Evolutionary conservation across 2,329 filamentous ascomycete species (phyloP).

Genomic region (Scleromitrula shiraiana): DNA sequence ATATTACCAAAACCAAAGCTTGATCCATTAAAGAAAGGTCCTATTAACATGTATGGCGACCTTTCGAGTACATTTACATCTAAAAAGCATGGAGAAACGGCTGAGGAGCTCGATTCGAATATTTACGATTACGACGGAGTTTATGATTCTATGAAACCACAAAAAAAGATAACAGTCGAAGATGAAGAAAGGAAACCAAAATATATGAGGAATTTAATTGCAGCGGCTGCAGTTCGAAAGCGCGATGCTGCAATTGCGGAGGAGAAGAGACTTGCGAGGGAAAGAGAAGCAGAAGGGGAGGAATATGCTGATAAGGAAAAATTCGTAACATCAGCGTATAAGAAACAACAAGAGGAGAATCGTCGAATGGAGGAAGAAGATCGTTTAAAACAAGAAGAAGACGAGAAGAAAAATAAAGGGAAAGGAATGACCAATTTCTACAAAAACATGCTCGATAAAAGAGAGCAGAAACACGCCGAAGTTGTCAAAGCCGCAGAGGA

Average conservation of each 20-base stretch:
- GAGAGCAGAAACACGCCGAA: constrained; percentile 62
- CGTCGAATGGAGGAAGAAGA: constrained; percentile 64
- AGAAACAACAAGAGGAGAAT: constrained; percentile 72
- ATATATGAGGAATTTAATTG: constrained; percentile 69
- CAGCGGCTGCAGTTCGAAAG: constrained; percentile 67
- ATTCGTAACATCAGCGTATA: constrained; percentile 79
- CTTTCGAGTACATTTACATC: constrained; percentile 58
- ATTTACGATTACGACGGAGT: constrained; percentile 83
- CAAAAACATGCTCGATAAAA: constrained; percentile 61
- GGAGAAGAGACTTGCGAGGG: constrained; percentile 70
- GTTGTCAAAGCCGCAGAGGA: constrained; percentile 60
- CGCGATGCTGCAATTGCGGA: constrained; percentile 70
- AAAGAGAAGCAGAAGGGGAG: constrained; percentile 73
- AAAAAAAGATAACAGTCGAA: constrained; percentile 46
- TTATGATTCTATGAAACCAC: constrained; percentile 67
- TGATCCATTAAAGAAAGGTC: constrained; percentile 21
- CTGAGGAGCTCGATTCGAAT: constrained; percentile 59
- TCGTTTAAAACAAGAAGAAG: constrained; percentile 52
- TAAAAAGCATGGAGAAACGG: constrained; percentile 55
- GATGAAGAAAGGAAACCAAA: constrained; percentile 59
- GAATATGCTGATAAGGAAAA: constrained; percentile 77
- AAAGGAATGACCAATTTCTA: constrained; percentile 76
- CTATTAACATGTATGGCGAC: constrained; percentile 49
- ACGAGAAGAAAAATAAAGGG: constrained; percentile 55
- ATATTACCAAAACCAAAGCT: constrained; percentile 21